phyloP scores from a whole-genome alignment of 345 rosid species.

The Heritiera littoralis region DNA sequence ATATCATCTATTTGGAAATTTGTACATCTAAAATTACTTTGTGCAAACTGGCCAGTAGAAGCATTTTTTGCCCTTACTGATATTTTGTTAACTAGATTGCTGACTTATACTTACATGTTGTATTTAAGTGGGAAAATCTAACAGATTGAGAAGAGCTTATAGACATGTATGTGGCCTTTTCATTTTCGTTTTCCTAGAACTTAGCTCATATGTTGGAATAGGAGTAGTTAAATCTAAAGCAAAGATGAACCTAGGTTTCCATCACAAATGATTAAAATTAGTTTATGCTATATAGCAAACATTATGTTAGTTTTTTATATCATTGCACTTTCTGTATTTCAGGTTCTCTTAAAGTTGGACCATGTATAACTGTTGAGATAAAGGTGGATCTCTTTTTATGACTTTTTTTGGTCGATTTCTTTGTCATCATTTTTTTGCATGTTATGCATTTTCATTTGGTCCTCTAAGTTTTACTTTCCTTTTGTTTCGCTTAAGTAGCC shows the following conservation, averaged over 20 bases:
- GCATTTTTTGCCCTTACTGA: neutral
- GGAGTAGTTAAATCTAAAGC: neutral
- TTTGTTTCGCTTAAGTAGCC: slow-evolving; percentile 65
- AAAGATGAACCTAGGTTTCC: neutral
- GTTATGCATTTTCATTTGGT: neutral
- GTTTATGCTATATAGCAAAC: neutral
- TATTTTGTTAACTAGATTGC: neutral
- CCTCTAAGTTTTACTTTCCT: slow-evolving; percentile 22
- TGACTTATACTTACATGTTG: neutral
- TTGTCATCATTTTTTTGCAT: neutral
- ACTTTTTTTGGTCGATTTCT: neutral
- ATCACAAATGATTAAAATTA: neutral
- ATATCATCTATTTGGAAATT: neutral
- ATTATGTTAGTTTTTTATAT: neutral
- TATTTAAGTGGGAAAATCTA: neutral
- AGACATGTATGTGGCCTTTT: neutral
- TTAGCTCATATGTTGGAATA: neutral
- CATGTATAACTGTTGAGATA: slow-evolving; percentile 68
- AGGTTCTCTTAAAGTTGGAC: slow-evolving; percentile 50
- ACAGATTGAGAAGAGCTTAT: neutral
- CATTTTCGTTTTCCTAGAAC: neutral
- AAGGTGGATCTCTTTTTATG: slow-evolving; percentile 46
- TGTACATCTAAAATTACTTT: neutral
- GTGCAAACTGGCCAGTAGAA: neutral
- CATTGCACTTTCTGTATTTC: slow-evolving; percentile 25